These are phyloP conservation scores for Tillandsia leiboldiana DNA, from an alignment of 176 grass and related monocot genomes.

Conservation along the genomic window DNA sequence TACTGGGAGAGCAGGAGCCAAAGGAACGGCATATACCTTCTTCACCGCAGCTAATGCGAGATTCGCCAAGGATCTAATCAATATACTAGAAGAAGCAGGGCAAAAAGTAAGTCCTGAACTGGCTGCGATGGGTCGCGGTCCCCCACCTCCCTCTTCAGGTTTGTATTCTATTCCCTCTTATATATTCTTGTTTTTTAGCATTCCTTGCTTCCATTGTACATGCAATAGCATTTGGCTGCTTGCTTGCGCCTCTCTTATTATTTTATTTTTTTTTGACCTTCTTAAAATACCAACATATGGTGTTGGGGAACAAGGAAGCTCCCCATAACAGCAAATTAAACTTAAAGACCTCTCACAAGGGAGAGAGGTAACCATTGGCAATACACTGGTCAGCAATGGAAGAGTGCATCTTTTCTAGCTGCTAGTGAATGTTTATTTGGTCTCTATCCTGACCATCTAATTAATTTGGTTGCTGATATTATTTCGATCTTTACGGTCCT, in stretches of 20 bases:
- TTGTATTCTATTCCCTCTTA: slow-evolving; percentile 1
- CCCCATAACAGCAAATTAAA: too few relatives aligned
- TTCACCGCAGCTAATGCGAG: slow-evolving; percentile 89
- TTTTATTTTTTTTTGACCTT: background rate
- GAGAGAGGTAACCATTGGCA: too few relatives aligned
- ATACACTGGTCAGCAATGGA: too few relatives aligned
- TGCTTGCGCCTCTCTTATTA: background rate
- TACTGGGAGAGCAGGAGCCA: slow-evolving; percentile 81
- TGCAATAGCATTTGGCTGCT: too few relatives aligned
- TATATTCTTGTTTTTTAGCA: too few relatives aligned
- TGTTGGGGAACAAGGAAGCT: too few relatives aligned
- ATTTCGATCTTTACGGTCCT: background rate
- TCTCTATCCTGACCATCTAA: background rate
- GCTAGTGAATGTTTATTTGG: background rate
- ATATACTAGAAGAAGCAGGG: slow-evolving; percentile 13
- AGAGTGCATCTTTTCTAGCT: background rate
- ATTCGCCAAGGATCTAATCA: slow-evolving; percentile 86
- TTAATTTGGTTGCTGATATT: background rate
- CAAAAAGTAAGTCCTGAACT: slow-evolving; percentile 12
- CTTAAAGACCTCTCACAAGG: too few relatives aligned
- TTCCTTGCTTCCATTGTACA: too few relatives aligned
- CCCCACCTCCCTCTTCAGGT: slow-evolving; percentile 58
- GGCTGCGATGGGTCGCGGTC: slow-evolving; percentile 58
- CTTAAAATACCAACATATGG: background rate
- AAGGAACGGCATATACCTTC: slow-evolving; percentile 89